Conservation (phyloP, 805 yeast species). For the Ogataea wickerhamii region DNA sequence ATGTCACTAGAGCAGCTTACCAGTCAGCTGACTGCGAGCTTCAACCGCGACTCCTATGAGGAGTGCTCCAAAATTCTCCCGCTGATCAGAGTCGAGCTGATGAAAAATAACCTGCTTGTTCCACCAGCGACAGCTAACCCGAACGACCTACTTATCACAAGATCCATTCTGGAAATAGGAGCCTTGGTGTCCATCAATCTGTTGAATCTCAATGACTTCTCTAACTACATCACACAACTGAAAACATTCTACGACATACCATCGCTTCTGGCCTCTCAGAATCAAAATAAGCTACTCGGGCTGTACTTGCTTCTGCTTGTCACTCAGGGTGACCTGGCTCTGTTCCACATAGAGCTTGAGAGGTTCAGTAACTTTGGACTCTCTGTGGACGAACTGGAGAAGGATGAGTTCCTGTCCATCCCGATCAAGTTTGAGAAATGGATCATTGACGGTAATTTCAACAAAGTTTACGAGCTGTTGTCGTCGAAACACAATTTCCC, state of each 20-base stretch:
- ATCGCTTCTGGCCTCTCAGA: conserved; percentile 39
- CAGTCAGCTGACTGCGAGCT: conserved; percentile 61
- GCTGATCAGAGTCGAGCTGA: conserved; percentile 71
- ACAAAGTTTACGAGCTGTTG: conserved; percentile 74
- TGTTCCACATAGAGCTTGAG: conserved; percentile 89
- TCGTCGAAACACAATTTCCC: conserved; percentile 54
- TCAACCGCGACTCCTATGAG: conserved; percentile 56
- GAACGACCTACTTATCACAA: conserved; percentile 71
- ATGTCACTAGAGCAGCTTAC: conserved; percentile 70
- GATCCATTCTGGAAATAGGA: conserved; percentile 84
- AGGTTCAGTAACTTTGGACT: conserved; percentile 48
- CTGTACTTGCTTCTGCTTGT: conserved; percentile 72
- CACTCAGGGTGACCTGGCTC: conserved; percentile 79
- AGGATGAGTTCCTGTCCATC: conserved; percentile 68
- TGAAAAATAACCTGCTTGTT: conserved; percentile 71
- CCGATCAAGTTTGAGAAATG: conserved; percentile 89
- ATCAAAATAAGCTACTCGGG: conserved; percentile 70
- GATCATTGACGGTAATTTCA: conserved; percentile 95
- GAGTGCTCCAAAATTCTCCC: conserved; percentile 62
- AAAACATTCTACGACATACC: conserved; percentile 65
- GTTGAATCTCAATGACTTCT: conserved; percentile 60
- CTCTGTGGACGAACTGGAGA: conserved; percentile 49
- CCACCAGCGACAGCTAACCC: conserved; percentile 51
- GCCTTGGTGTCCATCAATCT: conserved; percentile 73
- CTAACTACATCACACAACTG: conserved; percentile 68